Conservation (phyloP, 1,284 basidiomycete species). For the Irpex sp. region DNA sequence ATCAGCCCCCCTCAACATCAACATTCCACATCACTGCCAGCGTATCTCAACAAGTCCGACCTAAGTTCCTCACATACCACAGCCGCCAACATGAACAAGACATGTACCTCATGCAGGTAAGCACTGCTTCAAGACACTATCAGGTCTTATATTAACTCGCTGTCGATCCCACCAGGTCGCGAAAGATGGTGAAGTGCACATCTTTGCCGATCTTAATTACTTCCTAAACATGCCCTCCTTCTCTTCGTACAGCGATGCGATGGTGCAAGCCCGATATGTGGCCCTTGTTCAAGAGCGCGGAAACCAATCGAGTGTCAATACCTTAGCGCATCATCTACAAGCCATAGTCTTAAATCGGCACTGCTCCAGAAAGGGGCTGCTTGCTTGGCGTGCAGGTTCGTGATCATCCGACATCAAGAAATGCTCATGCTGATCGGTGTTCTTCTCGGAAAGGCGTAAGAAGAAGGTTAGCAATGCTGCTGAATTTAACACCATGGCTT, state of each 20-base stretch:
- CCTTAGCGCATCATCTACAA: slow-evolving; percentile 6
- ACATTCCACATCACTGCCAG: not conserved
- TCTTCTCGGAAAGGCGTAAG: slow-evolving; percentile 19
- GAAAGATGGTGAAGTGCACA: slow-evolving; percentile 21
- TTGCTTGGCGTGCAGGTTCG: slow-evolving; percentile 24
- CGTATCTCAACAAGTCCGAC: not conserved
- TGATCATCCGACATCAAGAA: not conserved
- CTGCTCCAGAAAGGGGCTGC: slow-evolving; percentile 27
- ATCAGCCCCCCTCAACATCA: too few relatives aligned
- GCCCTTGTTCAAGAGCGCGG: slow-evolving; percentile 25
- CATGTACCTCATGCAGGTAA: slow-evolving; percentile 25
- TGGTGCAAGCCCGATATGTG: slow-evolving; percentile 21
- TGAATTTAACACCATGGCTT: too few relatives aligned
- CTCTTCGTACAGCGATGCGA: slow-evolving; percentile 21
- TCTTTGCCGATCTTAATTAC: not conserved
- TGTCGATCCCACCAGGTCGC: slow-evolving; percentile 11
- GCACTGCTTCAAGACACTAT: not conserved
- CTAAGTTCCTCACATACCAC: not conserved
- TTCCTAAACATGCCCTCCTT: not conserved
- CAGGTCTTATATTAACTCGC: not conserved
- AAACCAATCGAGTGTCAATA: slow-evolving; percentile 22
- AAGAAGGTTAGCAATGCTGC: slow-evolving; percentile 21
- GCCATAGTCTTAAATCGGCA: slow-evolving; percentile 16
- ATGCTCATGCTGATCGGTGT: not conserved
- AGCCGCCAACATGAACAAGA: slow-evolving; percentile 15